phyloP scores from a whole-genome alignment of 495 filamentous ascomycete genomes.

The Penicillium steckii region DNA sequence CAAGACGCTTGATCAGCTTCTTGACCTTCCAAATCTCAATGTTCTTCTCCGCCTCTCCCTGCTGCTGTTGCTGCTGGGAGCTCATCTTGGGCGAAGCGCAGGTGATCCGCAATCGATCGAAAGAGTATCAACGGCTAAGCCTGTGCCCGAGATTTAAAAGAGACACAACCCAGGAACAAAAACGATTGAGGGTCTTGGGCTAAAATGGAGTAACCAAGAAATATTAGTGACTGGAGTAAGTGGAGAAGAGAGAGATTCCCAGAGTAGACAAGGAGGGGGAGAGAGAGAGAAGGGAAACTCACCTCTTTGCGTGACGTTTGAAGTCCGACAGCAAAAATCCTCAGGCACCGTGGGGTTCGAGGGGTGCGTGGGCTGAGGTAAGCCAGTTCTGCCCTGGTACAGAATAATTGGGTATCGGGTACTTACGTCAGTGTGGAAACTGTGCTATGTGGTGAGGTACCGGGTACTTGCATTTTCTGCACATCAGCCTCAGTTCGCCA shows the following conservation, averaged over 20 bases:
- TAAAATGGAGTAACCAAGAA: neutral
- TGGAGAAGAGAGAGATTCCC: neutral
- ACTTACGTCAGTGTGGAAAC: neutral
- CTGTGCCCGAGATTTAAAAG: slow-evolving; percentile 26
- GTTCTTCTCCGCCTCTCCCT: slow-evolving; percentile 96
- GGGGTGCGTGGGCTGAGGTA: slow-evolving; percentile 30
- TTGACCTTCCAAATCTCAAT: slow-evolving; percentile 88
- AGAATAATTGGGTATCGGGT: no score
- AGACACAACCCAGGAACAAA: slow-evolving; percentile 18
- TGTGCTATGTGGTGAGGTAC: neutral
- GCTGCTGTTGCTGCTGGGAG: slow-evolving; percentile 71
- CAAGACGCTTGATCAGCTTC: slow-evolving; percentile 95
- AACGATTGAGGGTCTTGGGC: slow-evolving; percentile 17
- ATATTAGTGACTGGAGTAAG: slow-evolving; percentile 8
- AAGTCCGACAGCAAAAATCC: slow-evolving; percentile 41
- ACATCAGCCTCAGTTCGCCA: no score
- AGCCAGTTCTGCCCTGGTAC: slow-evolving; percentile 6
- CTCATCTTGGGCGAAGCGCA: slow-evolving; percentile 72
- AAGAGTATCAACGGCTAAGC: slow-evolving; percentile 24
- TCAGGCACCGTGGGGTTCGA: slow-evolving; percentile 42
- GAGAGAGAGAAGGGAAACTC: neutral
- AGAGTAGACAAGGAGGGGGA: neutral
- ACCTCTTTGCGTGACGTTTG: slow-evolving; percentile 32
- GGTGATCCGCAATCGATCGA: slow-evolving; percentile 29
- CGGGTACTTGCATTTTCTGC: neutral